phyloP scores from a whole-genome alignment of 2,329 filamentous ascomycete genomes.

The Acrocalymma vagum region DNA sequence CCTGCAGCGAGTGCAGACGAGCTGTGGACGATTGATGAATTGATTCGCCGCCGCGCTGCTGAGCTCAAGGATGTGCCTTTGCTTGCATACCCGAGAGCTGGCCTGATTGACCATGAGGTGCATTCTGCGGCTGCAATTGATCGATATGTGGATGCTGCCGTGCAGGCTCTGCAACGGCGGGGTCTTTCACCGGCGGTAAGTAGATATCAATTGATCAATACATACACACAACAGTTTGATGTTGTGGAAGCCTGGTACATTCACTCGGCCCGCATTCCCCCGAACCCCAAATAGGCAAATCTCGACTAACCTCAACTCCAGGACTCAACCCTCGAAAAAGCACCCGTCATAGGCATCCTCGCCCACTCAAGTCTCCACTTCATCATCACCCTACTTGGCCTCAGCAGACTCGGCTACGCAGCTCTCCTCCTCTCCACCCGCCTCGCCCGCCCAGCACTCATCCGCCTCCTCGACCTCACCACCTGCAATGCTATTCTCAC shows the following conservation, averaged over 20 bases:
- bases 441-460: constrained; percentile 60
- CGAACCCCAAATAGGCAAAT: background rate
- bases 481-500: constrained; percentile 32
- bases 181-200: constrained; percentile 30
- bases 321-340: constrained; percentile 24
- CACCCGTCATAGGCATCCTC: constrained; percentile 56
- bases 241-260: background rate
- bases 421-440: constrained; percentile 64
- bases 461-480: constrained; percentile 47
- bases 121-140: constrained; percentile 34
- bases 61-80: constrained; percentile 25
- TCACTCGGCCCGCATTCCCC: no score
- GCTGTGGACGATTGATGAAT: constrained; percentile 33
- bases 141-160: constrained; percentile 33
- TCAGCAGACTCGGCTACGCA: constrained; percentile 65
- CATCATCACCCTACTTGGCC: constrained; percentile 61
- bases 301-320: constrained; percentile 10
- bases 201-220: background rate
- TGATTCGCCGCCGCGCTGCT: constrained; percentile 30
- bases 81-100: constrained; percentile 31
- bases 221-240: background rate
- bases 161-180: constrained; percentile 23
- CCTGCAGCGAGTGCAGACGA: constrained; percentile 11
- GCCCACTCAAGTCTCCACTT: constrained; percentile 65
- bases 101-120: constrained; percentile 32